Percentiles rank a stretch among this genome's conserved stretches.
Conservation (phyloP, 306 rosid genomes). For the Sicyos edulis region DNA sequence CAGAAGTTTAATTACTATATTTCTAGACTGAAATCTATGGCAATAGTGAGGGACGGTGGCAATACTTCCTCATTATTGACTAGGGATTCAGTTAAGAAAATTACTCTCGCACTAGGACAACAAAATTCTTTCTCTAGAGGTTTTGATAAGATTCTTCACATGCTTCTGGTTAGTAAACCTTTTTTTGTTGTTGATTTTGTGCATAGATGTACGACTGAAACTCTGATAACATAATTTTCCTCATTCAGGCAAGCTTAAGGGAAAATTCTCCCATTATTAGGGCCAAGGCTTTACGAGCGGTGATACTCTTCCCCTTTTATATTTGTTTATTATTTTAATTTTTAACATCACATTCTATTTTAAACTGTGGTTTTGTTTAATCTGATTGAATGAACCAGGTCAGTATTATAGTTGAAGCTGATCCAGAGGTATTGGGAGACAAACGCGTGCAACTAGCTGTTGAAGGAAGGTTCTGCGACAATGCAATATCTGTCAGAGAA, state of each 20-base stretch:
- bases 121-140: constrained; percentile 90
- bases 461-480: constrained; percentile 95
- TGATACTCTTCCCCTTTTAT: constrained; percentile 28
- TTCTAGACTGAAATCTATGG: constrained; percentile 82
- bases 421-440: constrained; percentile 93
- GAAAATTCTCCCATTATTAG: constrained; percentile 90
- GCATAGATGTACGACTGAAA: constrained; percentile 13
- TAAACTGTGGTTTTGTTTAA: constrained; percentile 11
- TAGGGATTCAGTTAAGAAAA: constrained; percentile 69
- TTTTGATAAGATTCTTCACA: constrained; percentile 80
- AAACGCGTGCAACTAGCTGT: constrained; percentile 74
- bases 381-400: constrained; percentile 53
- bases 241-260: constrained; percentile 65
- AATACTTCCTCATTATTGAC: constrained; percentile 50
- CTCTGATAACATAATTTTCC: constrained; percentile 22
- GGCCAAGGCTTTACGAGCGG: constrained; percentile 95
- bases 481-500: constrained; percentile 93
- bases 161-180: constrained; percentile 74
- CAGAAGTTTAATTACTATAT: constrained; percentile 52
- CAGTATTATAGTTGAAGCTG: constrained; percentile 98
- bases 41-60: constrained; percentile 74
- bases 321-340: background rate
- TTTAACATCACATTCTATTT: background rate
- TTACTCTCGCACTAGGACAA: constrained; percentile 74
- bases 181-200: constrained; percentile 24